Evolutionary conservation across 148 eudicot genomes (phyloP), one percentile per base, ranked within the genome.

Genomic region (Vaccinium vitisidaea): DNA sequence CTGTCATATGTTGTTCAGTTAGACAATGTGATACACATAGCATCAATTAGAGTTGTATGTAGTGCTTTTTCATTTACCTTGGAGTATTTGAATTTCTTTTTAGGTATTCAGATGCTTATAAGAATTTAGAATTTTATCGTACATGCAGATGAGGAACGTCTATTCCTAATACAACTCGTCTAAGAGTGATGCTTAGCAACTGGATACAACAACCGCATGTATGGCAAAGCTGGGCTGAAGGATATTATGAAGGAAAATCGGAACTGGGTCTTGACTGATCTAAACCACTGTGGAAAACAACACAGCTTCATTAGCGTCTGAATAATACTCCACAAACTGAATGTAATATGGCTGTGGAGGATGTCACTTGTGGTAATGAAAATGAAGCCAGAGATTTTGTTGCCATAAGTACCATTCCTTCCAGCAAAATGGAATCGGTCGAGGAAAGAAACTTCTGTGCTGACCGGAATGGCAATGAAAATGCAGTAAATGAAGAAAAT

Each of bases 261-360:
- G 67, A 88, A 84, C 56, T 90, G 84, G 71, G 56, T 48, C 77
- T 75, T 70, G 61, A 87, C 80, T 79, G 87, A 90, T 86, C 85
- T 87, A 77, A 89, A 82, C 69, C 83, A 90, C 77, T 86, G 83
- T 55, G 16, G 93, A 87, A 82, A 81, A 85, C 27, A 85, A 83
- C 83, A 79, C 84, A 84, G 89, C 74, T 84, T 84, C 89, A 2
- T 83, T 88, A 59, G 74, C 92, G 65, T 88, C 90, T 67, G 90
- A 90, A 88, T 88, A 89, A 87, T 73, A 87, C 83, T 82, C 89
- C 90, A 58, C 87, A 88, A 81, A 90, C 84, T 80, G 88, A 88
- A 70, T 83, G 86, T 84, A 54, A 88, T 53, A 83, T 80, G 75
- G 70, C 86, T 30, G 84, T 80, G 78, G 84, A 88, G 69, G 81